Base-by-base conservation (phyloP, 1,139 yeast species). In the Geotrichum cucujoidarum region DNA sequence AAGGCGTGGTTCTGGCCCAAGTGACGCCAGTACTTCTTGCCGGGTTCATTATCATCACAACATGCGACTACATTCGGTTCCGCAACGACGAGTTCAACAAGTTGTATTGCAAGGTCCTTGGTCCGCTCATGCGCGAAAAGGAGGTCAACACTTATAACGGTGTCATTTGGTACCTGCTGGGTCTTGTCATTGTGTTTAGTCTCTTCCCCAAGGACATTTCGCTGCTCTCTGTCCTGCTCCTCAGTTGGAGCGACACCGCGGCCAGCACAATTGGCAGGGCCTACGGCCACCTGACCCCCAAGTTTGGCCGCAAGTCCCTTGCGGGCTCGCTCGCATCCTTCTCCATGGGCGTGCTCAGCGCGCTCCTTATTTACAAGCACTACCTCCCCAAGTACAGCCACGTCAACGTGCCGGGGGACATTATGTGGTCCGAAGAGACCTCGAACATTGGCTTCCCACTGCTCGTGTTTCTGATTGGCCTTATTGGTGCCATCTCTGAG, bases 241-340 rank as follows among this genome's bases (percentile, higher is more conserved):
- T 92, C 55, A 85, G 96, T 62, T 92, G 98, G 97, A 90, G 95
- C 8, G 98, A 92, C 63, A 89, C 97, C 7, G 94, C 97, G 4
- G 98, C 98, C 1, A 87, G 96, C 2, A 87, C 97, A 1, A 67
- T 90, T 60, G 98, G 98, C 21, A 76, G 97, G 57, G 76, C 76
- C 45, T 88, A 71, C 64, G 97, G 97, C 5, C 75, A 84, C 58
- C 75, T 84, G 57, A 88, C 97, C 5, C 95, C 95, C 38, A 80
- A 81, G 61, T 74, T 83, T 8, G 70, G 75, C 49, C 79, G 80
- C 52, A 92, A 92, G 65, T 84, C 95, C 1, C 70, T 92, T 43
- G 95, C 97, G 1, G 98, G 98, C 0, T 81, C 92, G 1, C 47
- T 81, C 24, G 97, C 96, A 14, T 95, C 97, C 13, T 85, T 85